phyloP scores from a whole-genome alignment of 257 asterid genomes.

The Solanum megistacrolobum region DNA sequence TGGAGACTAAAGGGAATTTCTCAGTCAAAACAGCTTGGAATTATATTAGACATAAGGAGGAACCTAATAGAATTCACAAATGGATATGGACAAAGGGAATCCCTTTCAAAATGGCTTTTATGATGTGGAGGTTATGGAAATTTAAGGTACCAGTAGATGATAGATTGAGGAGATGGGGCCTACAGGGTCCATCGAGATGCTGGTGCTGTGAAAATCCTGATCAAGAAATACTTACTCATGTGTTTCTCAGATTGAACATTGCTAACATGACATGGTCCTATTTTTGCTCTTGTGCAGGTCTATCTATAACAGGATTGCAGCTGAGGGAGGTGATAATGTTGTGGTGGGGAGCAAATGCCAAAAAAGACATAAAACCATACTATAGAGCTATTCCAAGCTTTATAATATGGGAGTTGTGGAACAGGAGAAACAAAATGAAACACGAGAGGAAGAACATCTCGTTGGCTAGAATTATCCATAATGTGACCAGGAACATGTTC shows the following conservation, averaged over 20 bases:
- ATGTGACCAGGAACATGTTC: neutral
- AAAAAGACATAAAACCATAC: neutral
- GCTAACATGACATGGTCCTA: neutral
- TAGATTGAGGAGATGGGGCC: neutral
- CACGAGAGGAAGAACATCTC: neutral
- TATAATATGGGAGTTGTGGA: neutral
- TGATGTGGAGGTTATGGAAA: neutral
- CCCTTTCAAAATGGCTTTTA: neutral
- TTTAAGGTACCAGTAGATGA: neutral
- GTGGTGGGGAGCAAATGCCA: fast-evolving
- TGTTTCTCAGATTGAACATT: neutral
- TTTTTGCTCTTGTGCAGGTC: neutral
- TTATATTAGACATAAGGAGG: neutral
- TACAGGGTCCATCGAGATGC: neutral
- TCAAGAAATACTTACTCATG: neutral
- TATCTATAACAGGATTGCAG: neutral
- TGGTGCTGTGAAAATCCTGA: too few species aligned
- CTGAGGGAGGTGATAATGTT: too few species aligned
- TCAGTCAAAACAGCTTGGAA: neutral
- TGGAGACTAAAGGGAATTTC: fast-evolving
- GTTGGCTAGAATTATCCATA: fast-evolving
- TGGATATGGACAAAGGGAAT: neutral
- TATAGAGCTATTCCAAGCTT: neutral
- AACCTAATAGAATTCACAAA: neutral
- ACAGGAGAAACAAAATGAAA: neutral